A percentile compares a stretch with the other conserved stretches of the same genome.
phyloP scores from a whole-genome alignment of 805 yeast genomes.

The Nakazawaea wyomingensis region DNA sequence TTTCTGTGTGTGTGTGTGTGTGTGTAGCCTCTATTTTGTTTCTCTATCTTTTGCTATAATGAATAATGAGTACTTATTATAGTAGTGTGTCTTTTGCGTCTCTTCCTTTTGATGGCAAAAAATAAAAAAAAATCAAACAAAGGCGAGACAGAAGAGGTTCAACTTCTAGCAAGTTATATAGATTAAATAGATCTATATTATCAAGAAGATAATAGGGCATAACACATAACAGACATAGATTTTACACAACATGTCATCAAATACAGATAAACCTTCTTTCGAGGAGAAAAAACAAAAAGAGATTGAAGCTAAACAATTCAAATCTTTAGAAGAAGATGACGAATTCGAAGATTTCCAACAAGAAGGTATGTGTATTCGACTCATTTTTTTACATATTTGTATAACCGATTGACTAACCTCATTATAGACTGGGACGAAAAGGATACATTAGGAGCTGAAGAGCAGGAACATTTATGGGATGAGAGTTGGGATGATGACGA shows the following conservation, averaged over 20 bases:
- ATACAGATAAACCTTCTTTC: slow-evolving; percentile 1
- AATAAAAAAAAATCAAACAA: slow-evolving; percentile 6
- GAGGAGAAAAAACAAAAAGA: slow-evolving; percentile 11
- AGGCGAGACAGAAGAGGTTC: too few relatives aligned
- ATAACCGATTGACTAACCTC: too few relatives aligned
- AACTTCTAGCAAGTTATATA: too few relatives aligned
- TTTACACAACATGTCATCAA: background rate
- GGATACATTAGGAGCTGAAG: slow-evolving; percentile 45
- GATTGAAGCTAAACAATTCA: slow-evolving; percentile 35
- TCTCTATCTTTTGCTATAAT: too few relatives aligned
- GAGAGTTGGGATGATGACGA: slow-evolving; percentile 98
- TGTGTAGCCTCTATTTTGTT: too few relatives aligned
- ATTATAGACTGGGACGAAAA: slow-evolving; percentile 58
- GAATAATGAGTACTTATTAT: too few relatives aligned
- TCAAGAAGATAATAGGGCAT: too few relatives aligned
- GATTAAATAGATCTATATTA: too few relatives aligned
- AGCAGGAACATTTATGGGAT: slow-evolving; percentile 76
- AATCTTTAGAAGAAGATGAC: slow-evolving; percentile 89
- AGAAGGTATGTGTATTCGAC: slow-evolving; percentile 62
- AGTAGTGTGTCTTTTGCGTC: background rate
- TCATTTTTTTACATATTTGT: too few relatives aligned
- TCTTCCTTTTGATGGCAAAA: background rate
- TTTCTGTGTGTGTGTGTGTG: too few relatives aligned
- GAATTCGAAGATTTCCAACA: slow-evolving; percentile 96
- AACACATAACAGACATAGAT: background rate